phyloP scores from a whole-genome alignment of 176 grass and related monocot species.

The Otatea glauca region DNA sequence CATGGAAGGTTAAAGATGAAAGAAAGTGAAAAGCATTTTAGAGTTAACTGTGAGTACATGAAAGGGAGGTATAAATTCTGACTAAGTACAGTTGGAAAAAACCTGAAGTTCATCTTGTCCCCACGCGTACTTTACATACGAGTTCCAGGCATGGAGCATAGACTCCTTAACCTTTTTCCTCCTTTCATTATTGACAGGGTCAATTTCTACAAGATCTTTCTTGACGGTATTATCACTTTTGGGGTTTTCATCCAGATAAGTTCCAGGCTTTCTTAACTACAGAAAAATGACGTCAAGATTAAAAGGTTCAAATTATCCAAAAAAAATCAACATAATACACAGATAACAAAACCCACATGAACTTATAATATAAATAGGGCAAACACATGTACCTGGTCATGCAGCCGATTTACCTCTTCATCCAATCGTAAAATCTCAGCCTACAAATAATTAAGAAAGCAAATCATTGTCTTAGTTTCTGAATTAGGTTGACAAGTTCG shows the following conservation, averaged over 20 bases:
- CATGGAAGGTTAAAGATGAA: slow-evolving; percentile 8
- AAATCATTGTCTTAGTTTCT: neutral
- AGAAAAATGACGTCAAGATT: neutral
- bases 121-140: slow-evolving; percentile 74
- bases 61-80: neutral
- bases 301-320: neutral
- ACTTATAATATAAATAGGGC: neutral
- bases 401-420: slow-evolving; percentile 55
- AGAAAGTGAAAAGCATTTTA: neutral
- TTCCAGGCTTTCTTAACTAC: slow-evolving; percentile 57
- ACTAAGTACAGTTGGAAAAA: slow-evolving; percentile 2
- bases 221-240: slow-evolving; percentile 30
- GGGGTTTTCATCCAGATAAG: slow-evolving; percentile 29
- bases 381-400: slow-evolving; percentile 65
- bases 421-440: slow-evolving; percentile 52
- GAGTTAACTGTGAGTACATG: neutral
- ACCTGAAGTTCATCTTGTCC: slow-evolving; percentile 77
- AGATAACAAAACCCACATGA: neutral
- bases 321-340: neutral
- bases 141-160: slow-evolving; percentile 76
- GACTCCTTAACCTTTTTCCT: slow-evolving; percentile 77
- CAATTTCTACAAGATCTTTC: slow-evolving; percentile 48
- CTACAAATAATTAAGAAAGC: slow-evolving; percentile 37
- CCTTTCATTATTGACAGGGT: slow-evolving; percentile 55
- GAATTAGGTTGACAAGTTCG: neutral